Conservation (phyloP, 305 asterid genomes). For the Solanum hybrid region DNA sequence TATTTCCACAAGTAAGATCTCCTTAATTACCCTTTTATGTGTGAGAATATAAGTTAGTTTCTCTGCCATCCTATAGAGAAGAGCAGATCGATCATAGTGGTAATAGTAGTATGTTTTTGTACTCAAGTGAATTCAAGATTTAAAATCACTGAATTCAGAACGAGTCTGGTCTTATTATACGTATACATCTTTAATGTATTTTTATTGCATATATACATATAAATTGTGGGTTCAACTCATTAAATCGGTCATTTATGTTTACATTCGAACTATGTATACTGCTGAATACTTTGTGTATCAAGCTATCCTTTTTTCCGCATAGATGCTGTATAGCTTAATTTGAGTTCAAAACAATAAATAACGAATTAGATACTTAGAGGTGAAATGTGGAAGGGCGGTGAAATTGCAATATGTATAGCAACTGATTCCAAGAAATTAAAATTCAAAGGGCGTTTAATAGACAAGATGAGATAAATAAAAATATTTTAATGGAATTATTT, state of each 20-base stretch:
- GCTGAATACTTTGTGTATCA: not conserved
- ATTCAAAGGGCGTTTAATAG: not conserved
- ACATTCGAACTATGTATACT: not conserved
- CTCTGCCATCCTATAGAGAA: constrained; percentile 26
- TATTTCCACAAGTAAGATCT: not conserved
- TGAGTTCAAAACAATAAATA: not conserved
- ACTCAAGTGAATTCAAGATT: not conserved
- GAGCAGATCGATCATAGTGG: constrained; percentile 9
- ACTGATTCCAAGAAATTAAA: not conserved
- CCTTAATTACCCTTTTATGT: not conserved
- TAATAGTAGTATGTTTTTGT: not conserved
- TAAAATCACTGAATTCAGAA: not conserved
- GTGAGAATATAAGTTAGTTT: constrained; percentile 18
- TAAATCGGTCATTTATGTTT: not conserved
- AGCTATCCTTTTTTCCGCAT: not conserved
- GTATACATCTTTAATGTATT: not conserved
- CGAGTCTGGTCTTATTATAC: not conserved
- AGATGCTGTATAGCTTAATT: not conserved
- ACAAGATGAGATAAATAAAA: not conserved
- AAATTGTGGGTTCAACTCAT: not conserved
- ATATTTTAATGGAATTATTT: not conserved
- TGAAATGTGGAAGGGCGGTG: constrained; percentile 1
- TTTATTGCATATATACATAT: not conserved
- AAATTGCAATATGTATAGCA: not conserved
- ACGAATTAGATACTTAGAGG: not conserved